phyloP scores from a whole-genome alignment of 306 rosid species.

The Neltuma alba region DNA sequence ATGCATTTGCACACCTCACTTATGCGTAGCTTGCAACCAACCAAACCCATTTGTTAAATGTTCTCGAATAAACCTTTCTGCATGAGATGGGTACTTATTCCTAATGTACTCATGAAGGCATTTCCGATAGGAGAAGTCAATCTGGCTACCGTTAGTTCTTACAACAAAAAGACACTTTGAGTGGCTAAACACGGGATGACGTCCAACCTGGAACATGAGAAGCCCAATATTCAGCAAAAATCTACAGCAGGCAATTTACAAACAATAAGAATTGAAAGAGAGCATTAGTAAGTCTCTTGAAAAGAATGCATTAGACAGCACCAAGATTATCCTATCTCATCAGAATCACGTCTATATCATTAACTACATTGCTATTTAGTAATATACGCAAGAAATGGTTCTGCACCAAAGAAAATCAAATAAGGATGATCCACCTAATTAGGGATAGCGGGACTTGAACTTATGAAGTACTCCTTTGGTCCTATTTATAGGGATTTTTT shows the following conservation, averaged over 20 bases:
- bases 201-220: constrained; percentile 68
- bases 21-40: too few relatives aligned
- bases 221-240: constrained; percentile 30
- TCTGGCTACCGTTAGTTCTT: constrained; percentile 85
- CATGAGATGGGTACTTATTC: too few relatives aligned
- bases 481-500: too few relatives aligned
- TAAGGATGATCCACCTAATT: background rate
- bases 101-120: constrained; percentile 76
- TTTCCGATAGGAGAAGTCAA: constrained; percentile 86
- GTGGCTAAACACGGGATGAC: constrained; percentile 70
- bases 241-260: constrained; percentile 16
- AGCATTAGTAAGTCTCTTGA: background rate
- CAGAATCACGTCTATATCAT: constrained; percentile 12
- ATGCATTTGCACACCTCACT: too few relatives aligned
- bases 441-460: background rate
- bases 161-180: constrained; percentile 86
- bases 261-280: constrained; percentile 6
- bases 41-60: too few relatives aligned
- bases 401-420: constrained; percentile 12
- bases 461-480: too few relatives aligned
- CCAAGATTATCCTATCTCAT: constrained; percentile 13
- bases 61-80: too few relatives aligned
- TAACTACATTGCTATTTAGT: background rate
- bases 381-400: background rate
- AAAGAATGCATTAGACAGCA: background rate